A percentile compares a stretch with the other conserved stretches of the same genome.
Evolutionary conservation across 108 stramenopile species (phyloP).

Genomic region (Aurantiochytrium sp.): DNA sequence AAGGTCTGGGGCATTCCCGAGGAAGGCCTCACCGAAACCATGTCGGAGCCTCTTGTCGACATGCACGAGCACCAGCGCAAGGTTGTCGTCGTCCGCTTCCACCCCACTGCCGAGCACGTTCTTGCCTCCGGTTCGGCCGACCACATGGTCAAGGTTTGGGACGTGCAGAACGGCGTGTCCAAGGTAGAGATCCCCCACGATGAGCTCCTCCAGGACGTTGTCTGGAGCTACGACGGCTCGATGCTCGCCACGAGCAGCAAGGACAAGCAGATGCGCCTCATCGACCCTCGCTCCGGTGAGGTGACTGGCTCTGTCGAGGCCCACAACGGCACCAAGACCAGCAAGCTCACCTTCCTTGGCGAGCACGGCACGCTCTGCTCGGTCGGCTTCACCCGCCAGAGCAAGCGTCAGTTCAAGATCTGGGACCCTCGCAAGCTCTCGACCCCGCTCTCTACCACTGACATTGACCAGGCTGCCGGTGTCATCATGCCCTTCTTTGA

Average conservation of each 20-base stretch:
- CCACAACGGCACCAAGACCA: slow-evolving; percentile 85
- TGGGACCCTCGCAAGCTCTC: slow-evolving; percentile 82
- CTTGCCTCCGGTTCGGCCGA: slow-evolving; percentile 72
- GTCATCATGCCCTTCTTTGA: slow-evolving; percentile 94
- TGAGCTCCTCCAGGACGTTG: slow-evolving; percentile 86
- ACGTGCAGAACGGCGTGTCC: slow-evolving; percentile 70
- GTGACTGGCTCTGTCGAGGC: slow-evolving; percentile 53
- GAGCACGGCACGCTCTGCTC: slow-evolving; percentile 75
- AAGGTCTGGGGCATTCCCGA: slow-evolving; percentile 96
- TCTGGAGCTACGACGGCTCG: slow-evolving; percentile 85
- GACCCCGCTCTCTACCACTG: slow-evolving; percentile 62
- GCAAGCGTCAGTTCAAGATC: slow-evolving; percentile 89
- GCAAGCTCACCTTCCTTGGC: slow-evolving; percentile 77
- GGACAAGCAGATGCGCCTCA: slow-evolving; percentile 83
- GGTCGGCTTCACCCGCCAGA: slow-evolving; percentile 79
- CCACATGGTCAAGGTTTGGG: slow-evolving; percentile 91
- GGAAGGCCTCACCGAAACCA: slow-evolving; percentile 67
- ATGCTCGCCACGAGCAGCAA: slow-evolving; percentile 77
- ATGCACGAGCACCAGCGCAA: slow-evolving; percentile 81
- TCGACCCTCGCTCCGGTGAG: slow-evolving; percentile 70
- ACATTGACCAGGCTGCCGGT: slow-evolving; percentile 91
- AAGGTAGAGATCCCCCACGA: slow-evolving; percentile 54
- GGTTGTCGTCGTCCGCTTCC: slow-evolving; percentile 80
- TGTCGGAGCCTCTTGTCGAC: slow-evolving; percentile 74
- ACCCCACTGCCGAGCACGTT: slow-evolving; percentile 85